Percentiles rank a stretch among this genome's conserved stretches.
Evolutionary conservation across 441 rosid genomes (phyloP).

Genomic region (Pelargonium cotyledonis): DNA sequence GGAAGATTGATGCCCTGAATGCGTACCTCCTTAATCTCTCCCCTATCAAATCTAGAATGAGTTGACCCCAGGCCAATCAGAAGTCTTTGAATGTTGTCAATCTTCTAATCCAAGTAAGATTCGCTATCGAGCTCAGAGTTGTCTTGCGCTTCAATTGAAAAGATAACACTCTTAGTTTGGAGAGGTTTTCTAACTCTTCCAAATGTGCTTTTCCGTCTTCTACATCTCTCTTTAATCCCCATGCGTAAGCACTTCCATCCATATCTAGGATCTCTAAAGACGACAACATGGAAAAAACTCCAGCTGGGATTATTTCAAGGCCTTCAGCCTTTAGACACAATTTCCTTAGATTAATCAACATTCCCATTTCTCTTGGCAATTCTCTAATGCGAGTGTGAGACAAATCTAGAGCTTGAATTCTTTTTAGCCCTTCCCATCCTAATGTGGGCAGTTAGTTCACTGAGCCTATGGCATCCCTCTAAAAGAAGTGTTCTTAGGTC

Average conservation of each 20-base stretch:
- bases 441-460: constrained; percentile 26
- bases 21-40: background rate
- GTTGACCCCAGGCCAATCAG: constrained; percentile 27
- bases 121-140: constrained; percentile 18
- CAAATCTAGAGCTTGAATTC: constrained; percentile 34
- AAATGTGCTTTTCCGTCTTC: constrained; percentile 28
- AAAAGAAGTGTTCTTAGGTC: constrained; percentile 29
- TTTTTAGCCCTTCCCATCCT: constrained; percentile 18
- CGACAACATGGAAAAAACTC: constrained; percentile 19
- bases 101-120: constrained; percentile 20
- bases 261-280: constrained; percentile 30
- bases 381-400: constrained; percentile 28
- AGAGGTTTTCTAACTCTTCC: constrained; percentile 25
- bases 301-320: constrained; percentile 23
- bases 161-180: constrained; percentile 11
- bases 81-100: constrained; percentile 22
- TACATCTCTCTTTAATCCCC: constrained; percentile 18
- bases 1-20: background rate
- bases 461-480: constrained; percentile 26
- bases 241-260: constrained; percentile 28
- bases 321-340: constrained; percentile 30
- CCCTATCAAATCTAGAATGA: background rate
- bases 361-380: constrained; percentile 25
- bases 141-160: constrained; percentile 20
- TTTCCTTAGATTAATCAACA: constrained; percentile 23